Conservation (phyloP, 257 asterid species). For the Petunia secreta region DNA sequence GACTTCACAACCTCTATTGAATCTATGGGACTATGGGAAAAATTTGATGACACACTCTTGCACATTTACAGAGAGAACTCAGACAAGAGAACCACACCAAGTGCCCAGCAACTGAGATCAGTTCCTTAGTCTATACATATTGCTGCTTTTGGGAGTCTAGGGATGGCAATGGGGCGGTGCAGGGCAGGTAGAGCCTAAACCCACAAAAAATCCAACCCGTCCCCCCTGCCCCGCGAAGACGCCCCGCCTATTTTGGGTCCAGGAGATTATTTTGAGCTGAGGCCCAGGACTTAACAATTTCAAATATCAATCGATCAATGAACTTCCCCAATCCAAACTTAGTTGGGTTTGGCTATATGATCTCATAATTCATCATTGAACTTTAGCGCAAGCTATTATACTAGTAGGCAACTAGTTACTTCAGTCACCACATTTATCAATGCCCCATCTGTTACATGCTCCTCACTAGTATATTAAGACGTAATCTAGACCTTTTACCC, state of each 20-base stretch:
- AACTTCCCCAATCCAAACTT: neutral
- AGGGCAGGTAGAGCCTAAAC: no score
- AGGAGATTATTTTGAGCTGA: neutral
- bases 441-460: neutral
- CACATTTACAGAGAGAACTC: neutral
- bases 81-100: neutral
- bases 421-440: neutral
- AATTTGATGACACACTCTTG: neutral
- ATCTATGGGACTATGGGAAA: neutral
- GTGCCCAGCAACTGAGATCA: neutral
- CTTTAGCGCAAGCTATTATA: neutral
- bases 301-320: neutral
- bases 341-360: neutral
- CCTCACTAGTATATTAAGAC: neutral
- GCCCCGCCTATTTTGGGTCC: neutral
- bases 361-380: no score
- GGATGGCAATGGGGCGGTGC: no score
- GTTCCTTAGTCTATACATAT: neutral
- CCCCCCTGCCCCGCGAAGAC: no score
- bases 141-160: neutral
- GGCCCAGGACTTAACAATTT: neutral
- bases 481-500: neutral
- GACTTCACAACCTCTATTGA: neutral
- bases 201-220: no score
- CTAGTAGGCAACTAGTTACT: neutral